Conservation (phyloP, 2,329 filamentous ascomycete genomes). For the Paraconiothyrium brasiliense region DNA sequence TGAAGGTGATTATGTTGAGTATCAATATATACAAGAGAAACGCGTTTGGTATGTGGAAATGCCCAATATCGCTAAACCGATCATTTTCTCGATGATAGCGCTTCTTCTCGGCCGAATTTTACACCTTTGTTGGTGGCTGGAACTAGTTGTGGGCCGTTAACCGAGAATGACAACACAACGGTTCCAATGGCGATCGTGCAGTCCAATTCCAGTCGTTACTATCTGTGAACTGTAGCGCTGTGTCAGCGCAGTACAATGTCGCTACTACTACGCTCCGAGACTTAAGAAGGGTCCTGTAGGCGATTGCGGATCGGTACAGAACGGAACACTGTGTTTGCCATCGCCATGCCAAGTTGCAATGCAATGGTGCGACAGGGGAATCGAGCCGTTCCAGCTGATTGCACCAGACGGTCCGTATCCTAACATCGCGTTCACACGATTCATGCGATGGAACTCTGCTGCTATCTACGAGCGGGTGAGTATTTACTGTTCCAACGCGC, state of each 20-base stretch:
- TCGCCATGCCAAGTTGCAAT: not conserved
- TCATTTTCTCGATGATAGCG: no score
- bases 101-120: no score
- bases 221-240: conserved; percentile 3
- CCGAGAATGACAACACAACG: no score
- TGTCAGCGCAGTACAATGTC: conserved; percentile 9
- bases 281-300: conserved; percentile 6
- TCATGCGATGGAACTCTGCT: conserved; percentile 8
- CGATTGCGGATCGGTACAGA: not conserved
- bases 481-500: not conserved
- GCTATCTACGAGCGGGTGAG: conserved; percentile 1
- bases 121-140: no score
- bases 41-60: no score
- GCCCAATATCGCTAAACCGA: no score
- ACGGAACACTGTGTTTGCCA: conserved; percentile 3
- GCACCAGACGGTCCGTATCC: not conserved
- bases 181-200: not conserved
- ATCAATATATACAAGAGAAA: no score
- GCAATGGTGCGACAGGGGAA: conserved; percentile 3
- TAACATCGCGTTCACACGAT: conserved; percentile 3
- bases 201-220: not conserved
- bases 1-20: no score
- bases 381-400: conserved; percentile 8
- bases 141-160: no score
- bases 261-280: conserved; percentile 11